A percentile compares a stretch with the other conserved stretches of the same genome.
Conservation (phyloP, 164 flowering plant species). For the Berberis thunbergii region DNA sequence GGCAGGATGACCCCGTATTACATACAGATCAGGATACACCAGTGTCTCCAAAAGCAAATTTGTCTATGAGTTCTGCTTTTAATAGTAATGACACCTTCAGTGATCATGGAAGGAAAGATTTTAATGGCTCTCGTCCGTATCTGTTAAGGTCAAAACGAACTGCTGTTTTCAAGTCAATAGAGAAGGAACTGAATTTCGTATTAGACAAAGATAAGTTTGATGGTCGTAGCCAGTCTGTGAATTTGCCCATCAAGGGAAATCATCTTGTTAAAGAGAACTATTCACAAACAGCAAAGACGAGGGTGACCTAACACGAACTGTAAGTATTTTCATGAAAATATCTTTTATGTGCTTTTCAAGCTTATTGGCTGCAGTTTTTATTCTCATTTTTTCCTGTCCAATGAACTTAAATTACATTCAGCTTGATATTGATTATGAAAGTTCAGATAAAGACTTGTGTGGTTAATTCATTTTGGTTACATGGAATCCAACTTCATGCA, state of each 20-base stretch:
- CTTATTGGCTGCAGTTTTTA: neutral
- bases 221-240: conserved; percentile 19
- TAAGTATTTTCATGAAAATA: conserved; percentile 11
- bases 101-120: conserved; percentile 22
- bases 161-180: conserved; percentile 62
- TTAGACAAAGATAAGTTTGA: conserved; percentile 29
- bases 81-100: conserved; percentile 10
- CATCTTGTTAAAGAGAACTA: conserved; percentile 19
- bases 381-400: neutral
- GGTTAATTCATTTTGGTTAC: no score
- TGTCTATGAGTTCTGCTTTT: conserved; percentile 21
- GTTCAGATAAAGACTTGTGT: no score
- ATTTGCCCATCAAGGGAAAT: conserved; percentile 19
- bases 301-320: conserved; percentile 24
- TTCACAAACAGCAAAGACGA: conserved; percentile 26
- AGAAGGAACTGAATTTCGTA: conserved; percentile 68
- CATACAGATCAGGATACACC: conserved; percentile 13
- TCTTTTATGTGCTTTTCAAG: neutral
- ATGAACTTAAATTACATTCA: neutral
- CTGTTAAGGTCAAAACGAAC: conserved; percentile 61
- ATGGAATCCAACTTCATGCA: no score
- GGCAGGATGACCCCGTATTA: no score
- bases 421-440: neutral
- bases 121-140: conserved; percentile 80
- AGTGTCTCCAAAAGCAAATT: conserved; percentile 17